Percentiles rank a stretch among this genome's conserved stretches.
Conservation (phyloP, 106 monocot species). For the Chionographis japonica region DNA sequence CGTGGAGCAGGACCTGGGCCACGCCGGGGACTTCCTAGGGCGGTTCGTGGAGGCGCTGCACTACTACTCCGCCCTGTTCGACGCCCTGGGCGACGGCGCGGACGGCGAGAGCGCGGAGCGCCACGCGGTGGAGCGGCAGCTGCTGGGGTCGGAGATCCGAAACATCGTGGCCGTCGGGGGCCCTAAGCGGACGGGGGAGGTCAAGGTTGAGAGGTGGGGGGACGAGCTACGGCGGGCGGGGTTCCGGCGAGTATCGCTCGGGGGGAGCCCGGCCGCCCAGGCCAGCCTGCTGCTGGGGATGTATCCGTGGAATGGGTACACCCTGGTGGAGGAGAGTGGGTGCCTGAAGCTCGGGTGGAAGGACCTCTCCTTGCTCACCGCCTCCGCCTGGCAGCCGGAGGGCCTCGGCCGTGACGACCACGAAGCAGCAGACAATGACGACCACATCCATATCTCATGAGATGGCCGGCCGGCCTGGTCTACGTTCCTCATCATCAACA, state of each 20-base stretch:
- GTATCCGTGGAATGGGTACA: slow-evolving; percentile 32
- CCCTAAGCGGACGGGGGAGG: slow-evolving; percentile 21
- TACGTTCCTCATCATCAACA: no score
- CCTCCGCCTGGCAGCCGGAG: slow-evolving; percentile 27
- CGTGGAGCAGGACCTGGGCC: no score
- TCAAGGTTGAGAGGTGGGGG: slow-evolving; percentile 27
- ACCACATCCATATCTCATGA: no score
- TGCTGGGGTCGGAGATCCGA: slow-evolving; percentile 31
- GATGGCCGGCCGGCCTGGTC: no score
- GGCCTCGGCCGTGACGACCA: neutral
- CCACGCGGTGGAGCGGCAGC: slow-evolving; percentile 33
- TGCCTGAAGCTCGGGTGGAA: slow-evolving; percentile 37
- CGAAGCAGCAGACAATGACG: neutral
- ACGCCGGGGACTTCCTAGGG: slow-evolving; percentile 17
- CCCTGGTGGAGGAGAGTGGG: slow-evolving; percentile 27
- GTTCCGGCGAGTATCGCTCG: slow-evolving; percentile 24
- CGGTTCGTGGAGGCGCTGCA: slow-evolving; percentile 41
- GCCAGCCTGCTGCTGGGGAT: slow-evolving; percentile 28
- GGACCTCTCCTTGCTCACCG: slow-evolving; percentile 31
- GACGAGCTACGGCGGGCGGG: slow-evolving; percentile 19
- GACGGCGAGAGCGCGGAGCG: slow-evolving; percentile 13
- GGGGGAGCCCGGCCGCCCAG: slow-evolving; percentile 27
- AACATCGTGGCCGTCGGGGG: slow-evolving; percentile 29
- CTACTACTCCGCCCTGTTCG: slow-evolving; percentile 44
- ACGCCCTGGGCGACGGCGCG: slow-evolving; percentile 6